phyloP scores from a whole-genome alignment of 1,284 basidiomycete genomes.

The Leccinum olivaceoglutinosum region DNA sequence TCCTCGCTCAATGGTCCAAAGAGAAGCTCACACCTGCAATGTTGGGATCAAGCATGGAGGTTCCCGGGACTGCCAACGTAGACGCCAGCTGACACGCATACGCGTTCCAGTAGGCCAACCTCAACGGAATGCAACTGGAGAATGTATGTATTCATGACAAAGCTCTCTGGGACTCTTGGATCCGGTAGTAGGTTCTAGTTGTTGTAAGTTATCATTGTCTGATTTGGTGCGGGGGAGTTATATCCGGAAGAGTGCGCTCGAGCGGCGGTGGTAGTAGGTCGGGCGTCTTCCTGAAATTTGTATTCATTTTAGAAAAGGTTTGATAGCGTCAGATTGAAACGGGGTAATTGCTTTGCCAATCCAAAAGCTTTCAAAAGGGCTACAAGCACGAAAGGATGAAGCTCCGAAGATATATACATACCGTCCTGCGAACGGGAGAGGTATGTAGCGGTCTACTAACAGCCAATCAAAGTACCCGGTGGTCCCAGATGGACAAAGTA shows the following conservation, averaged over 20 bases:
- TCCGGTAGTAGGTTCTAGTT: background rate
- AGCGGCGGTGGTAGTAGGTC: background rate
- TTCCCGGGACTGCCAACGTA: too few relatives aligned
- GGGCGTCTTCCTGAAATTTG: too few relatives aligned
- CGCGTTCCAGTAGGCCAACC: background rate
- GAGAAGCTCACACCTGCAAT: background rate
- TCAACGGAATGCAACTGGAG: background rate
- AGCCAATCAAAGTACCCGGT: background rate
- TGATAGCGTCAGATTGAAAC: too few relatives aligned
- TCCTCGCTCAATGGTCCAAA: background rate
- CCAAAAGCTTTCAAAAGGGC: background rate
- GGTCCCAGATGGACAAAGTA: background rate
- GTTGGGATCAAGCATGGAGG: background rate
- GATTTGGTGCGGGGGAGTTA: background rate
- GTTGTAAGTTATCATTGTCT: background rate
- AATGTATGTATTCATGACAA: background rate
- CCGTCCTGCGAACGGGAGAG: background rate
- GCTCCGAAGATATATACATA: background rate
- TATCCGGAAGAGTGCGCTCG: background rate
- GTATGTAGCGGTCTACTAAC: background rate
- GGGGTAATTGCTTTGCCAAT: background rate
- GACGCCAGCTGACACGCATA: background rate
- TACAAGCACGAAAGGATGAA: background rate
- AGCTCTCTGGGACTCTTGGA: background rate
- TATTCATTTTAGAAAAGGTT: too few relatives aligned